These are phyloP conservation scores for Melaleuca alternifolia DNA, from an alignment of 345 rosid species.

Conservation along the genomic window DNA sequence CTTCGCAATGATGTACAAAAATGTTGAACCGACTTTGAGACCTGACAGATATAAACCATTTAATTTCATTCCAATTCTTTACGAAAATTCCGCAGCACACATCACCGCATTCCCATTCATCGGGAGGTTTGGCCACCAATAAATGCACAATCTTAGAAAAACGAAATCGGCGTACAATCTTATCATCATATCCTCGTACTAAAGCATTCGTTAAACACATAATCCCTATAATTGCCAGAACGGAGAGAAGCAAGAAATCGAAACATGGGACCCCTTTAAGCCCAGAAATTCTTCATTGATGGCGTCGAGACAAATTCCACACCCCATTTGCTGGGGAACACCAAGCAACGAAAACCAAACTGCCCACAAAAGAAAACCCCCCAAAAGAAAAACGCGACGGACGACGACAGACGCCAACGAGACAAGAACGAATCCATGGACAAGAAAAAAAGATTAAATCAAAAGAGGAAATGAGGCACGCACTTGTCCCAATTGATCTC, in stretches of 20 bases:
- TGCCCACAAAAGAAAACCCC: neutral
- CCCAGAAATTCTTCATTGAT: neutral
- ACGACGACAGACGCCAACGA: neutral
- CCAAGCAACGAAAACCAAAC: neutral
- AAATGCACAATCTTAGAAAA: neutral
- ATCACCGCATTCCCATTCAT: neutral
- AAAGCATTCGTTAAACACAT: neutral
- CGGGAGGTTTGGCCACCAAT: neutral
- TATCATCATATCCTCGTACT: neutral
- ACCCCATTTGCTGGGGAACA: neutral
- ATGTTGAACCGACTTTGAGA: neutral
- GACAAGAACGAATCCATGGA: neutral
- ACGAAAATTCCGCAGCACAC: neutral
- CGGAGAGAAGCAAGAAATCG: neutral
- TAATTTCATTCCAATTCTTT: neutral
- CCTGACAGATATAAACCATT: neutral
- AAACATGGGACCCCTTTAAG: neutral
- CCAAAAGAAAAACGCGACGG: neutral
- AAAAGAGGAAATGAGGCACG: neutral
- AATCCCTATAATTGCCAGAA: neutral
- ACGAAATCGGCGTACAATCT: neutral
- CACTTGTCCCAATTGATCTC: constrained; percentile 99
- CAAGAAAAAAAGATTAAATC: neutral
- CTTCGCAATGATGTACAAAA: neutral
- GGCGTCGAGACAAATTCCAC: neutral